Base-by-base conservation (phyloP, 192 early-diverging fungal genomes). In the Coemansia sp. region DNA sequence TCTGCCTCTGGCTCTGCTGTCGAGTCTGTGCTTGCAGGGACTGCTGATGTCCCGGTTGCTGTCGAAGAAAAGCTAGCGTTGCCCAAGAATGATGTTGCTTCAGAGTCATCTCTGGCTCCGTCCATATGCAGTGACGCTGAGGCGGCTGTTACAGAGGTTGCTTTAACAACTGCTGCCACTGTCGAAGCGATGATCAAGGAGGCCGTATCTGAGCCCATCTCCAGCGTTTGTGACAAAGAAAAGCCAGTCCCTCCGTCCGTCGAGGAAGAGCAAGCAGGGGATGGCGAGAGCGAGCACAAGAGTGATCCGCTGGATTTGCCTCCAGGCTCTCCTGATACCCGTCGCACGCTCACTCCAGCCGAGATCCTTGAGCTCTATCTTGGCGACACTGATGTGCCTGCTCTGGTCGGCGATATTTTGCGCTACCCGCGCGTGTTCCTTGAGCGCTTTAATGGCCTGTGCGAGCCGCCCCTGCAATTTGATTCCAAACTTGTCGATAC, bases 381-480 rank as follows among this genome's bases (percentile, higher is more conserved):
- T 37, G 88, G 87, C 20, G 70, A 85, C 20, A 58, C 70, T 2
- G 60, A 76, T n/a, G 70, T 76, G 8, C 76, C 83, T 8, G 69
- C 65, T 13, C 71, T 86, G 37, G 83, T 86, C 7, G 86, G 71
- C 26, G 85, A 87, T 50, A 88, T 88, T 51, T 88, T 88, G 65
- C 82, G 83, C 63, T 94, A 93, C 60, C 82, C 86, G 51, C 82
- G 83, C 28, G 87, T 79, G 60, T 96, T 96, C 76, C 82, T 96
- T 69, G 84, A 90, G 81, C 88, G 88, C 69, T 94, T 94, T 79
- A 85, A 83, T 60, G 64, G 69, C 7, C 70, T 90, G 38, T 89
- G 88, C 74, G 80, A 90, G 34, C 82, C 86, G 51, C 90, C 89
- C 9, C 65, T 77, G 5, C 84, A 86, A n/a, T 74, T 84, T 55